Evolutionary conservation across 768 basidiomycete species (phyloP).

Genomic region (Mycena rebaudengoi): DNA sequence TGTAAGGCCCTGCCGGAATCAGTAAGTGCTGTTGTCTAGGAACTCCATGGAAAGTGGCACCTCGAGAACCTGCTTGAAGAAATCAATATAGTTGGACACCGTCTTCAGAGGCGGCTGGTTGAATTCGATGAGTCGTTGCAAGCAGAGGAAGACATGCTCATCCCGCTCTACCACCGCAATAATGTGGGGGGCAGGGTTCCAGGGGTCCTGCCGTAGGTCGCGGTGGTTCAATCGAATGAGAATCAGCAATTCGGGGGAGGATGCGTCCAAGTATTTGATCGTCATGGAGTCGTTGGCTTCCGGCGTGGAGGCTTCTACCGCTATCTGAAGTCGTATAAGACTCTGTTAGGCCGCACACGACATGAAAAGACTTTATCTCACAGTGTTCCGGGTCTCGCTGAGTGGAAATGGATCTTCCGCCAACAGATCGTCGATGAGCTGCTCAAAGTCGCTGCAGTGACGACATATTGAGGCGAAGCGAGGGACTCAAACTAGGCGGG

Average conservation of each 20-base stretch:
- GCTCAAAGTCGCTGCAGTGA: constrained; percentile 39
- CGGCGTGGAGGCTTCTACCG: constrained; percentile 39
- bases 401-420: constrained; percentile 31
- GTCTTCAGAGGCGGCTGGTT: constrained; percentile 55
- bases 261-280: constrained; percentile 47
- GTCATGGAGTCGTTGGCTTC: constrained; percentile 43
- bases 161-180: constrained; percentile 52
- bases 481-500: neutral
- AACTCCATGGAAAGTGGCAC: too few relatives aligned
- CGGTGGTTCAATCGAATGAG: constrained; percentile 53
- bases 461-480: neutral
- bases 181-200: constrained; percentile 62
- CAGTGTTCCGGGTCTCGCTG: constrained; percentile 31
- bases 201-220: constrained; percentile 57
- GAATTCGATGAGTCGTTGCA: constrained; percentile 54
- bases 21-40: too few relatives aligned
- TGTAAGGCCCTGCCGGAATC: constrained; percentile 55
- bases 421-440: constrained; percentile 40
- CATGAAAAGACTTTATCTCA: neutral
- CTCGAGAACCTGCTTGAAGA: constrained; percentile 60
- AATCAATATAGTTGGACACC: constrained; percentile 59
- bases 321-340: constrained; percentile 33
- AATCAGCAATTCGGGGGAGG: constrained; percentile 49
- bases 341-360: neutral
- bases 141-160: constrained; percentile 51